Conservation (phyloP, 2,329 filamentous ascomycete species). For the Cladosporium sp. region DNA sequence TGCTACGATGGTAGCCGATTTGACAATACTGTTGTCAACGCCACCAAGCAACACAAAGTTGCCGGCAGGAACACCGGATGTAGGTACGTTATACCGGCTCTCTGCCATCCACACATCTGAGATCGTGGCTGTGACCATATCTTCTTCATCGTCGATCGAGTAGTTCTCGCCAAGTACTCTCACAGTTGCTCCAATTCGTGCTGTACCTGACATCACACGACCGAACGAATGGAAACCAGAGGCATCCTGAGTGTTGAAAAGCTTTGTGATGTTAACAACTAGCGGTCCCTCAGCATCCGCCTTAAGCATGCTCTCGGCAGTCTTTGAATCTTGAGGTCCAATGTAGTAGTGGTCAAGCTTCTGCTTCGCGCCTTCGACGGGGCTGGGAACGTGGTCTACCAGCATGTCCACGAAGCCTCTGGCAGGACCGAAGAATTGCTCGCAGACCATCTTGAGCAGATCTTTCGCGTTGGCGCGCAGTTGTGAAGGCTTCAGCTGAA, state of each 20-base stretch:
- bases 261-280: conserved; percentile 88
- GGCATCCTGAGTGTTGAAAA: conserved; percentile 89
- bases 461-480: conserved; percentile 88
- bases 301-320: conserved; percentile 74
- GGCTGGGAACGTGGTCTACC: conserved; percentile 83
- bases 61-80: conserved; percentile 87
- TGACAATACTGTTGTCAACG: conserved; percentile 97
- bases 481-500: conserved; percentile 86
- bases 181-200: conserved; percentile 76
- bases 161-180: conserved; percentile 94
- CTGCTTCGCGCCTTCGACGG: conserved; percentile 71
- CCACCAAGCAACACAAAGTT: conserved; percentile 91
- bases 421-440: conserved; percentile 91
- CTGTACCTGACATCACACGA: conserved; percentile 88
- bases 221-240: conserved; percentile 88
- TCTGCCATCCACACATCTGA: conserved; percentile 86
- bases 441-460: conserved; percentile 83
- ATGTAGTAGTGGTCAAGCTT: conserved; percentile 88
- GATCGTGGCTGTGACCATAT: conserved; percentile 87
- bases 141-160: conserved; percentile 94
- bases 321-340: conserved; percentile 78
- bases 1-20: conserved; percentile 87
- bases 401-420: conserved; percentile 96
- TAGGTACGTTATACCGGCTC: conserved; percentile 88
- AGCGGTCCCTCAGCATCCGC: conserved; percentile 90